Evolutionary conservation across 371 early-diverging fungal species (phyloP).

Genomic region (Capniomyces stellatus): DNA sequence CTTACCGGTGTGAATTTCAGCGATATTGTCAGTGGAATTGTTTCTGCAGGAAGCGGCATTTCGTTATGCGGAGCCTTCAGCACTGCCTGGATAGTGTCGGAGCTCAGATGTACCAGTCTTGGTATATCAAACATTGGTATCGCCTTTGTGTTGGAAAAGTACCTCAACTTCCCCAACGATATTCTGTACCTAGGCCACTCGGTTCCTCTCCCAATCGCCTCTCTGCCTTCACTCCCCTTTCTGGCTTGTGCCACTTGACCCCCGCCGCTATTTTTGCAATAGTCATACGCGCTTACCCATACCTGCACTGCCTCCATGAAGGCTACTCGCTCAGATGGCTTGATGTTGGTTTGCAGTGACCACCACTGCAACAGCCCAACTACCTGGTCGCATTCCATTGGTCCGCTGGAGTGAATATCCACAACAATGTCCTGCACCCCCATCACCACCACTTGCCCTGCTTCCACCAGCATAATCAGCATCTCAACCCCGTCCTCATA

Average conservation of each 20-base stretch:
- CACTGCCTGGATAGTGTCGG: background rate
- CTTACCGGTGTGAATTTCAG: background rate
- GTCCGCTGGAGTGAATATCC: conserved; percentile 41
- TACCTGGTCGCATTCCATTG: conserved; percentile 29
- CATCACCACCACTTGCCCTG: conserved; percentile 20
- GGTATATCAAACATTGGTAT: background rate
- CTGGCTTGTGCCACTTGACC: background rate
- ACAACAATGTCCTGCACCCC: conserved; percentile 41
- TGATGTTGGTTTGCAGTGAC: conserved; percentile 6
- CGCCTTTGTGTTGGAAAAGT: background rate
- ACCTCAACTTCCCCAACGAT: background rate
- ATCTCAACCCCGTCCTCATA: background rate
- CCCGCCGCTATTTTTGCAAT: background rate
- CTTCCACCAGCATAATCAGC: conserved; percentile 15
- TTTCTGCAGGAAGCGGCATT: background rate
- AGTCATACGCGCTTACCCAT: background rate
- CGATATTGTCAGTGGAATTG: background rate
- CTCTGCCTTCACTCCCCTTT: background rate
- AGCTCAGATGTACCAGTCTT: background rate
- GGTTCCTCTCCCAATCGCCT: background rate
- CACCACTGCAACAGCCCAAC: conserved; percentile 63
- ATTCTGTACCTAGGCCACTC: background rate
- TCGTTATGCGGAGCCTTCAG: background rate
- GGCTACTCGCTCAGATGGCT: background rate
- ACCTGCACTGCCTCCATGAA: background rate